These are phyloP conservation scores for Polysphondylium violaceum DNA, from an alignment of 78 protist species.

Conservation along the genomic window DNA sequence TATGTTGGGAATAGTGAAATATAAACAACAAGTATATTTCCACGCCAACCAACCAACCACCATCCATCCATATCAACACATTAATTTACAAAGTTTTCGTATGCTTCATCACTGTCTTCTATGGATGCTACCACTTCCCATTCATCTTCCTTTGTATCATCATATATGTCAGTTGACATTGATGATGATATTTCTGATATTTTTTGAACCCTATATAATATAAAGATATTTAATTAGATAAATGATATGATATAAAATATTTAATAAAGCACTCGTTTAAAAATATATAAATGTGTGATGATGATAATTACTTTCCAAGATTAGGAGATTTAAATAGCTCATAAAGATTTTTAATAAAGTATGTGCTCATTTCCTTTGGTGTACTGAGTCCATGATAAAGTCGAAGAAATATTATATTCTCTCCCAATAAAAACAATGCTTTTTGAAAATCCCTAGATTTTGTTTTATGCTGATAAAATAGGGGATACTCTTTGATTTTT, in stretches of 20 bases:
- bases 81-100: conserved; percentile 1
- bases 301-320: conserved; percentile 23
- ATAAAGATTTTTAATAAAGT: conserved; percentile 22
- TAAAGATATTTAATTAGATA: not conserved
- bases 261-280: not conserved
- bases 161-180: conserved; percentile 13
- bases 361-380: conserved; percentile 26
- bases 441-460: conserved; percentile 44
- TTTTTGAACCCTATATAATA: not conserved
- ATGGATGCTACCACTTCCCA: conserved; percentile 44
- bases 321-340: conserved; percentile 40
- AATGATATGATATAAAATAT: not conserved
- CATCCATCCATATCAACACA: no score
- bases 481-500: conserved; percentile 9
- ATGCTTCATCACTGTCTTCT: not conserved
- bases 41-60: not conserved
- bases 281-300: not conserved
- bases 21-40: not conserved
- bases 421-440: conserved; percentile 47
- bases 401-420: conserved; percentile 35
- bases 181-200: not conserved
- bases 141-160: conserved; percentile 54
- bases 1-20: no score
- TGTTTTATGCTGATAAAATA: conserved; percentile 11
- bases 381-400: conserved; percentile 35